A percentile compares a stretch with the other conserved stretches of the same genome.
These are phyloP conservation scores for Monosporozyma aquatica DNA, from an alignment of 805 yeast species.

Conservation along the genomic window DNA sequence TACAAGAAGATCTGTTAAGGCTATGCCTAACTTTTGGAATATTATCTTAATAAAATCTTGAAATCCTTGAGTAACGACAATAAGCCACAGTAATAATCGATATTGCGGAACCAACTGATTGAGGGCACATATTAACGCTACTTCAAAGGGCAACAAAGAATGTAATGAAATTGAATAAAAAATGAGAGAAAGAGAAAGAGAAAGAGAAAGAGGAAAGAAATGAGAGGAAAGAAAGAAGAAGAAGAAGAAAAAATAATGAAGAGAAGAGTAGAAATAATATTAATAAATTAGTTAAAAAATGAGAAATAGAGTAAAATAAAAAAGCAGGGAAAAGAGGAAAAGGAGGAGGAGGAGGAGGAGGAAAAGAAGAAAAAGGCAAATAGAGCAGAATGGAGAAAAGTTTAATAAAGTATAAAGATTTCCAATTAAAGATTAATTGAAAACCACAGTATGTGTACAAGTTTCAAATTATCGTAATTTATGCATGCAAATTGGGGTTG, in stretches of 20 bases:
- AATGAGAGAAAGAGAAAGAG: conserved; percentile 9
- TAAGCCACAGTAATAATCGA: too few relatives aligned
- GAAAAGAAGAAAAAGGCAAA: conserved; percentile 6
- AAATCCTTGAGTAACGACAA: too few relatives aligned
- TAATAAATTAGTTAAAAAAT: conserved; percentile 3
- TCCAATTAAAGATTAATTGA: background rate
- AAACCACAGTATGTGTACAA: conserved; percentile 4
- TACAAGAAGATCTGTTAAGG: too few relatives aligned
- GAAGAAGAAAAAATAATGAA: conserved; percentile 6
- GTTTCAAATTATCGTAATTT: background rate
- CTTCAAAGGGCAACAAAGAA: background rate
- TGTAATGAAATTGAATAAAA: conserved; percentile 1
- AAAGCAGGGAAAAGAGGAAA: conserved; percentile 8
- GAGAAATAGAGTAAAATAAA: conserved; percentile 7
- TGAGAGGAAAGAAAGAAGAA: conserved; percentile 5
- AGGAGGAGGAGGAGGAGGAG: conserved; percentile 7
- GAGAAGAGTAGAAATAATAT: conserved; percentile 6
- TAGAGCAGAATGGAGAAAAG: conserved; percentile 1
- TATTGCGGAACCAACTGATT: too few relatives aligned
- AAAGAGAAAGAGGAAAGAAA: conserved; percentile 8
- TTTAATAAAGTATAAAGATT: background rate
- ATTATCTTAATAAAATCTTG: too few relatives aligned
- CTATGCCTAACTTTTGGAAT: too few relatives aligned
- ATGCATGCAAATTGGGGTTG: conserved; percentile 2
- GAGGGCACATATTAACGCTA: too few relatives aligned